These are phyloP conservation scores for Rhytidiadelphus loreus DNA, from an alignment of 225 moss, liverwort and hornwort species.

Conservation along the genomic window DNA sequence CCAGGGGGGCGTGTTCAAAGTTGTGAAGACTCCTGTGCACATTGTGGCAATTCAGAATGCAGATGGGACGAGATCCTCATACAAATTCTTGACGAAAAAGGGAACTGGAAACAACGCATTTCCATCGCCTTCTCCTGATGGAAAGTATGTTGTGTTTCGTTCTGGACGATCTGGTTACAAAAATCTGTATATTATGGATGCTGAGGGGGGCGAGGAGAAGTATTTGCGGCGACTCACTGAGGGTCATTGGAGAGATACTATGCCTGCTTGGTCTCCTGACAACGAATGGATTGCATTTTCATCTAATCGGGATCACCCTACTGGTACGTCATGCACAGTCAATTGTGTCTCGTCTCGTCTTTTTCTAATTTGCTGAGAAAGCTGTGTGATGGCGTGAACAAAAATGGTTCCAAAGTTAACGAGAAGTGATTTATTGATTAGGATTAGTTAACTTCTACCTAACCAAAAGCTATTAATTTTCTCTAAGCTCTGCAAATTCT, in stretches of 20 bases:
- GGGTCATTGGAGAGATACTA: slow-evolving; percentile 52
- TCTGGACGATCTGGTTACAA: slow-evolving; percentile 58
- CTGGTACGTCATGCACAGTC: background rate
- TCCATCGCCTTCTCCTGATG: slow-evolving; percentile 70
- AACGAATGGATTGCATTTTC: slow-evolving; percentile 76
- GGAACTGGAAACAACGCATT: slow-evolving; percentile 66
- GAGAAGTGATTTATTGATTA: background rate
- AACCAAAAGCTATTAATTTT: background rate
- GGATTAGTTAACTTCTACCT: background rate
- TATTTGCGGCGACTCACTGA: slow-evolving; percentile 55
- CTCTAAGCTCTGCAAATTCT: too few relatives aligned
- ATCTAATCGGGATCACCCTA: slow-evolving; percentile 47
- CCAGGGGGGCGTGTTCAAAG: slow-evolving; percentile 12
- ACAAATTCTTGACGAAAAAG: slow-evolving; percentile 29
- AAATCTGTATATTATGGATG: slow-evolving; percentile 84
- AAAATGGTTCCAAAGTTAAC: background rate
- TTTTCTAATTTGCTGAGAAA: background rate
- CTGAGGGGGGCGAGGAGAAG: slow-evolving; percentile 58
- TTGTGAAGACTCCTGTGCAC: slow-evolving; percentile 8
- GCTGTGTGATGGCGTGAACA: background rate
- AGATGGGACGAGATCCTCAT: background rate
- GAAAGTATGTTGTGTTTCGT: slow-evolving; percentile 72
- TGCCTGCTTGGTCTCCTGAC: slow-evolving; percentile 73
- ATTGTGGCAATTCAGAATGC: slow-evolving; percentile 41
- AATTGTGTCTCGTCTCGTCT: background rate